These are phyloP conservation scores for Diaporthe ampelina DNA, from an alignment of 2,329 filamentous ascomycete genomes.

Conservation along the genomic window DNA sequence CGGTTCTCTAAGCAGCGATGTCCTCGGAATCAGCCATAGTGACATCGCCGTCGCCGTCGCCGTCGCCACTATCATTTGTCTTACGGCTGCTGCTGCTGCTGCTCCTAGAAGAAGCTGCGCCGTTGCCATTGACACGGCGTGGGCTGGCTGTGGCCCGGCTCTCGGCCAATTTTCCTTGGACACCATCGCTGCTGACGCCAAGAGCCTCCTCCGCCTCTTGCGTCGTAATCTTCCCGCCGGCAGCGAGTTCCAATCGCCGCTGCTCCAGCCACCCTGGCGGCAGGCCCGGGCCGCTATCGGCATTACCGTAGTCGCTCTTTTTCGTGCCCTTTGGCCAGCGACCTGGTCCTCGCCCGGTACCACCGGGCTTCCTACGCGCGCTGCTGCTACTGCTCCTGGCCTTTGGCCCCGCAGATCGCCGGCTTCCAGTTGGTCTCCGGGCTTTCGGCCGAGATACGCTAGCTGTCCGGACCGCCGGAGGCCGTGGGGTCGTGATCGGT, in stretches of 20 bases:
- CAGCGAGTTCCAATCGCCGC: constrained; percentile 43
- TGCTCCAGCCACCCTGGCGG: constrained; percentile 68
- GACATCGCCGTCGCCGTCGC: constrained; percentile 47
- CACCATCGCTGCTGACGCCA: constrained; percentile 51
- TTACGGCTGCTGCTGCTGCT: constrained; percentile 35
- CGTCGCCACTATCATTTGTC: constrained; percentile 24
- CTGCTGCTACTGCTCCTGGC: constrained; percentile 58
- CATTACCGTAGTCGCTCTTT: constrained; percentile 77
- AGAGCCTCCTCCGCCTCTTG: constrained; percentile 48
- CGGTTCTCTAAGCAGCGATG: constrained; percentile 35
- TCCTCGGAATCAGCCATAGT: constrained; percentile 45
- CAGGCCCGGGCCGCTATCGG: constrained; percentile 74
- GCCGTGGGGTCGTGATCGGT: constrained; percentile 56
- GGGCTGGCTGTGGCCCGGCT: constrained; percentile 42
- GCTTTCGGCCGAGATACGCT: constrained; percentile 55
- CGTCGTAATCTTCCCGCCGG: constrained; percentile 40
- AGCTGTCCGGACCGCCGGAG: constrained; percentile 53
- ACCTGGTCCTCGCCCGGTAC: constrained; percentile 74
- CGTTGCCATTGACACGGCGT: constrained; percentile 42
- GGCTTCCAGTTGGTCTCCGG: constrained; percentile 53
- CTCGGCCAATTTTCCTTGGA: constrained; percentile 54
- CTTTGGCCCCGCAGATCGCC: constrained; percentile 52
- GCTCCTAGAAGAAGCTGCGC: constrained; percentile 46
- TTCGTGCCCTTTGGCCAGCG: constrained; percentile 78
- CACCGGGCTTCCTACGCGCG: constrained; percentile 69